Conservation (phyloP, 2,329 filamentous ascomycete genomes). For the Incumbomyces lentus region DNA sequence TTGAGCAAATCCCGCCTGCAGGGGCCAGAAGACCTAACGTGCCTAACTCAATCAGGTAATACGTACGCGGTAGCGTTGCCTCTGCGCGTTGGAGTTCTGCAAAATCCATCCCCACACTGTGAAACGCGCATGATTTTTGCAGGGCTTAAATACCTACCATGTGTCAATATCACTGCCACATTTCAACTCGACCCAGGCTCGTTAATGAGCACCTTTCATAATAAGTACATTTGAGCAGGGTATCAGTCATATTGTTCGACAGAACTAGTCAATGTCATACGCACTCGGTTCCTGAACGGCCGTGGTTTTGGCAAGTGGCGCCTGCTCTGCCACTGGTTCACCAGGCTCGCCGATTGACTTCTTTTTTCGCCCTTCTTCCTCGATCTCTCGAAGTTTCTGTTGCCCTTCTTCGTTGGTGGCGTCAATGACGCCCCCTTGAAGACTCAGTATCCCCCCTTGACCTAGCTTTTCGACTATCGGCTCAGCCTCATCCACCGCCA, state of each 20-base stretch:
- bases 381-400: constrained; percentile 65
- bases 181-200: too few relatives aligned
- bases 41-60: too few relatives aligned
- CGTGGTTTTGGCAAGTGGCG: background rate
- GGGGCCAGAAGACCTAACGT: too few relatives aligned
- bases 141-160: too few relatives aligned
- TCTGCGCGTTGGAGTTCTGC: too few relatives aligned
- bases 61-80: too few relatives aligned
- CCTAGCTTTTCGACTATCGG: constrained; percentile 71
- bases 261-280: constrained; percentile 3
- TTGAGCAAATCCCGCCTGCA: background rate
- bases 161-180: too few relatives aligned
- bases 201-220: too few relatives aligned
- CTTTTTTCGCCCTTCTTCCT: constrained; percentile 41
- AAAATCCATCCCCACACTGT: too few relatives aligned
- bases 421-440: constrained; percentile 91
- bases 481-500: constrained; percentile 82
- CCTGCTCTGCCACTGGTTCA: constrained; percentile 13
- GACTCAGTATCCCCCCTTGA: constrained; percentile 75
- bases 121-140: too few relatives aligned
- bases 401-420: constrained; percentile 81
- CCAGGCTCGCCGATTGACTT: constrained; percentile 17
- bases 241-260: background rate
- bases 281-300: constrained; percentile 1
- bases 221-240: background rate